Base-by-base conservation (phyloP, 2,329 filamentous ascomycete genomes). In the Pseudogymnoascus sp. region DNA sequence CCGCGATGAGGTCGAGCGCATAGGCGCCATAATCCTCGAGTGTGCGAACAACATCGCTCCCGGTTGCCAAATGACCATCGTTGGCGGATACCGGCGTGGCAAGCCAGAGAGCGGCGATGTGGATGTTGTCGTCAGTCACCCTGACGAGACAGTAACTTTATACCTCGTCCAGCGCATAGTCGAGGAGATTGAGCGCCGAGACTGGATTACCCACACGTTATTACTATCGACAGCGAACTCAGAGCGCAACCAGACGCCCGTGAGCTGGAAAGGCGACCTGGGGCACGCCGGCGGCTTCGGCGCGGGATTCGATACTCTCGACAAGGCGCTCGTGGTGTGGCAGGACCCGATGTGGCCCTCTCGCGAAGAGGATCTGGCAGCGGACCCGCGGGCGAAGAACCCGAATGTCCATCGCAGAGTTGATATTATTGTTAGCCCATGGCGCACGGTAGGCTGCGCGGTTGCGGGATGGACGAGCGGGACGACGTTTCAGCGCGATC, bases 251-350 rank as follows among this genome's bases (percentile, higher is more conserved):
- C 92, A 97, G 70, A 73, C 70, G 21, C 78, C 84, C 0, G 74
- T 85, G 6, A 73, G 75, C 16, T 86, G 81, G 81, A 82, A 81
- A 66, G 81, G 81, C 0, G 72, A 75, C n/a, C 61, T 44, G 14
- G 56, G 71, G 72, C 33, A 70, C 67, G 21, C 73, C 70, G 62
- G 59, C 2, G 63, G 16, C 37, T 76, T 77, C 1, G 81, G 82
- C 0, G 77, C 80, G 21, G 90, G 90, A 0, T 97, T 96, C 68
- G 93, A 97, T 72, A 90, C 86, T 0, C 81, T 97, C 0, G 93
- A 97, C 74, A 97, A 97, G 74, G 92, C 92, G 0, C 78, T 97
- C 61, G 89, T 97, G 0, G 91, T 97, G 0, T 97, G 93, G 93
- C 90, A 96, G 72, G 80, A 92, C 70, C 87, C 87, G 0, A 61